Conservation (phyloP, 192 early-diverging fungal species). For the Backusella luteola region DNA sequence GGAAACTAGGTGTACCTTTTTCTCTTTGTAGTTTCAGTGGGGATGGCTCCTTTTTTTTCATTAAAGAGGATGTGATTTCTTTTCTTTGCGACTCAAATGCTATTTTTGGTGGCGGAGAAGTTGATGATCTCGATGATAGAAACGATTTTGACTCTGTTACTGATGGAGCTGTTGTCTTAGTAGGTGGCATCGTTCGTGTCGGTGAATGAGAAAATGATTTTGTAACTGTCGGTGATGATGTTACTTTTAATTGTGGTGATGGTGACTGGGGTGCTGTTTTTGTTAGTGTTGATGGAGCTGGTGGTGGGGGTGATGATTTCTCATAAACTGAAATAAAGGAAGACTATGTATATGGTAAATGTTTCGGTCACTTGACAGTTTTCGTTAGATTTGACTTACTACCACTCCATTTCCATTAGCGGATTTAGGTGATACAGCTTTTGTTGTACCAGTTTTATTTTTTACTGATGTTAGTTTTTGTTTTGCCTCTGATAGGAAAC, state of each 20-base stretch:
- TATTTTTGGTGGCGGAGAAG: background rate
- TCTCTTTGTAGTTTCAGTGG: background rate
- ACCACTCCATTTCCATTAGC: background rate
- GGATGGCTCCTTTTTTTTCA: background rate
- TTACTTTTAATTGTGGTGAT: background rate
- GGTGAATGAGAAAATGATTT: background rate
- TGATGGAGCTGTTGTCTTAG: background rate
- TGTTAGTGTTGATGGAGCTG: background rate
- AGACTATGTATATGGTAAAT: slow-evolving; percentile 2
- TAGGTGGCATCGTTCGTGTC: background rate
- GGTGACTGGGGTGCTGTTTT: background rate
- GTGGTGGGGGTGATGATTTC: background rate
- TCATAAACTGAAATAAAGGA: slow-evolving; percentile 15
- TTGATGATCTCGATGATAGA: background rate
- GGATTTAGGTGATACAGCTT: background rate
- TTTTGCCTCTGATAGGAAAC: background rate
- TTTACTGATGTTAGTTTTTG: background rate
- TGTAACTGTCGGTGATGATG: background rate
- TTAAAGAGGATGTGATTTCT: background rate
- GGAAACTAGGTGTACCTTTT: background rate
- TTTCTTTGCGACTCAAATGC: background rate
- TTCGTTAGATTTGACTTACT: background rate
- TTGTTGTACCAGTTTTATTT: background rate
- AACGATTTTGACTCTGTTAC: background rate
- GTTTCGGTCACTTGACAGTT: background rate